Conservation (phyloP, 2,329 filamentous ascomycete genomes). For the Bertia moriformis region DNA sequence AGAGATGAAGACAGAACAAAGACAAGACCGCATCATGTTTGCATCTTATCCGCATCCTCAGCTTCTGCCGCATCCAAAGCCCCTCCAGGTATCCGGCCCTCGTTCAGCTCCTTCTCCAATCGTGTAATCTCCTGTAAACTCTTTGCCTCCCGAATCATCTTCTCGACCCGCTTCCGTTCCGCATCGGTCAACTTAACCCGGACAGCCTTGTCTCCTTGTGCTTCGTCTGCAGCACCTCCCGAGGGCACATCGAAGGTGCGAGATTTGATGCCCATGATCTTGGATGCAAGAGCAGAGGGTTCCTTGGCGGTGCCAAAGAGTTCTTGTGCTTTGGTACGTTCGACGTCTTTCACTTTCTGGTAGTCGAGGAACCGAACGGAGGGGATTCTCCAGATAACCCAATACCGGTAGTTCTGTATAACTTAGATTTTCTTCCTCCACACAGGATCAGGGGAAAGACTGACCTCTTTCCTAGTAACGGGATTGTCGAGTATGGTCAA, state of each 20-base stretch:
- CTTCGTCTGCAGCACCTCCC: conserved; percentile 15
- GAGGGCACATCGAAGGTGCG: conserved; percentile 26
- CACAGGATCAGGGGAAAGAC: conserved; percentile 13
- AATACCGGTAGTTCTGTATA: conserved; percentile 73
- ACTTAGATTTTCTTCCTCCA: neutral
- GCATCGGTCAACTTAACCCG: conserved; percentile 74
- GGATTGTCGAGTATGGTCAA: conserved; percentile 76
- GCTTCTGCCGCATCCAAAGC: conserved; percentile 32
- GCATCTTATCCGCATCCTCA: conserved; percentile 46
- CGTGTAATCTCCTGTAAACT: conserved; percentile 79
- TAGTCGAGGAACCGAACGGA: conserved; percentile 83
- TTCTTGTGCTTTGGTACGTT: conserved; percentile 61
- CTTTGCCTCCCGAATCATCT: conserved; percentile 75
- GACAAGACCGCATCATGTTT: neutral
- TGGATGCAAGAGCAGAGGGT: conserved; percentile 67
- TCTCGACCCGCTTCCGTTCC: conserved; percentile 73
- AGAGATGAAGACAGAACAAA: no score
- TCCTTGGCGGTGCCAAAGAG: conserved; percentile 70
- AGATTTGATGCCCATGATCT: conserved; percentile 77
- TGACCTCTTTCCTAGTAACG: conserved; percentile 78
- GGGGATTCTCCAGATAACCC: conserved; percentile 77
- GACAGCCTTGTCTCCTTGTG: conserved; percentile 44
- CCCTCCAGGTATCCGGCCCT: conserved; percentile 68
- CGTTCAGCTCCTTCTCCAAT: conserved; percentile 81
- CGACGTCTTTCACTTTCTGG: conserved; percentile 74